Conservation (phyloP, 2,329 filamentous ascomycete genomes). For the Pseudogymnoascus sp. region DNA sequence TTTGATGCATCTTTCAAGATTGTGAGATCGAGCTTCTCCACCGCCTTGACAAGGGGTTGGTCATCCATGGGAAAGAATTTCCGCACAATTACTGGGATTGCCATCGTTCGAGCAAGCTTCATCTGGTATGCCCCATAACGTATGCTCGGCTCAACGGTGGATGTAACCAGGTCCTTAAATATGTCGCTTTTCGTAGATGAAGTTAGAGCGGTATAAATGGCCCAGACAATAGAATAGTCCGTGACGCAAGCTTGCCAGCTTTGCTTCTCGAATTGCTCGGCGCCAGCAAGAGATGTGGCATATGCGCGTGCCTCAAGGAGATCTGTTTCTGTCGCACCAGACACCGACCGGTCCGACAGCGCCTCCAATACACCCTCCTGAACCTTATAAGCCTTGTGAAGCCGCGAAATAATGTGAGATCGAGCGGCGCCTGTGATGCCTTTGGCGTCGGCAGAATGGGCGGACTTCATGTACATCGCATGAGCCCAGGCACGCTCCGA, state of each 20-base stretch:
- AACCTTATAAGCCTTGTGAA: conserved; percentile 68
- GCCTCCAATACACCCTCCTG: conserved; percentile 61
- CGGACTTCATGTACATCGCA: conserved; percentile 87
- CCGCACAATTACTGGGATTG: conserved; percentile 69
- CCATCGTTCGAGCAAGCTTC: conserved; percentile 75
- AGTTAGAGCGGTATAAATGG: conserved; percentile 74
- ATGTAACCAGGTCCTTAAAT: conserved; percentile 77
- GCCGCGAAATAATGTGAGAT: conserved; percentile 79
- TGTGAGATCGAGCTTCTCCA: conserved; percentile 63
- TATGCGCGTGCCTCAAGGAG: conserved; percentile 84
- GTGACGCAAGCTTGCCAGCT: conserved; percentile 72
- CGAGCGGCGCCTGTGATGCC: conserved; percentile 71
- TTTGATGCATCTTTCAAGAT: conserved; percentile 52
- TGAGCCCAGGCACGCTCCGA: conserved; percentile 92
- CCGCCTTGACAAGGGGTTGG: conserved; percentile 50
- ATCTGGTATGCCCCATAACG: conserved; percentile 91
- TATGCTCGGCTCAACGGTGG: conserved; percentile 86
- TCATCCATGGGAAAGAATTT: conserved; percentile 67
- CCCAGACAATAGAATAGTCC: conserved; percentile 65
- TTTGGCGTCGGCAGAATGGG: conserved; percentile 70
- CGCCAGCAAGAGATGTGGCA: conserved; percentile 64
- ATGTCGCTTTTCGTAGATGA: conserved; percentile 61
- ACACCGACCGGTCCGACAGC: conserved; percentile 54
- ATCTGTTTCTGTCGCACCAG: conserved; percentile 61
- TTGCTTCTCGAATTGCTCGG: conserved; percentile 78